These are phyloP conservation scores for Pichia nanzhaoensis DNA, from an alignment of 805 yeast genomes.

Conservation along the genomic window DNA sequence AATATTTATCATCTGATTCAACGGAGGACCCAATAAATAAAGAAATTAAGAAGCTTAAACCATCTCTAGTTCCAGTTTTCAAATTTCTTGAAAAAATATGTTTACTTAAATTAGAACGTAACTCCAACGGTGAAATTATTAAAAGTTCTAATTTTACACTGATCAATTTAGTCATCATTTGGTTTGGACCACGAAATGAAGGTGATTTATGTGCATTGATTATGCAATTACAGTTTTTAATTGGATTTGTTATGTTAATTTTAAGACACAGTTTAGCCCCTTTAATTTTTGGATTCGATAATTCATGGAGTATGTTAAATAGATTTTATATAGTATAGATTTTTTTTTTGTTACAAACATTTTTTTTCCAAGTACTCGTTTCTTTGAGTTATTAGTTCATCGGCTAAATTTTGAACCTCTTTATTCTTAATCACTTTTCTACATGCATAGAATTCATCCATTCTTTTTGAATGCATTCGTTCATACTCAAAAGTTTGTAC, in stretches of 20 bases:
- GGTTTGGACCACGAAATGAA: constrained; percentile 89
- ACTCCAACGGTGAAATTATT: constrained; percentile 25
- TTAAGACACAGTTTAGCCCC: constrained; percentile 83
- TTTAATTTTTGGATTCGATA: constrained; percentile 83
- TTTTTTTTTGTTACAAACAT: background rate
- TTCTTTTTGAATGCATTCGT: constrained; percentile 50
- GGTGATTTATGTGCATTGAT: constrained; percentile 61
- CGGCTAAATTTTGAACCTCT: constrained; percentile 66
- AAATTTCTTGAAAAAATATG: constrained; percentile 39
- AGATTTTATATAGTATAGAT: constrained; percentile 19
- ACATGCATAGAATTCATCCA: constrained; percentile 66
- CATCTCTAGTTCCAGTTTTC: constrained; percentile 32
- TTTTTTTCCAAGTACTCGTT: constrained; percentile 30
- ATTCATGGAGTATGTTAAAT: constrained; percentile 40
- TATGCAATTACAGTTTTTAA: constrained; percentile 51
- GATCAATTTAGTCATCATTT: constrained; percentile 73
- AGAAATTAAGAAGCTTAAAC: constrained; percentile 26
- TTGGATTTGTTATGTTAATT: constrained; percentile 61
- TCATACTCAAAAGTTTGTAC: constrained; percentile 83
- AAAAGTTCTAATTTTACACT: constrained; percentile 77
- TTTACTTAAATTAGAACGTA: constrained; percentile 39
- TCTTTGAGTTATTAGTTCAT: constrained; percentile 47
- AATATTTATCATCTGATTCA: constrained; percentile 22
- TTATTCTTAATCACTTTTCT: constrained; percentile 56
- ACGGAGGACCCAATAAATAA: constrained; percentile 18